Evolutionary conservation across 1,284 basidiomycete genomes (phyloP).

Genomic region (Gymnopus androsaceus): DNA sequence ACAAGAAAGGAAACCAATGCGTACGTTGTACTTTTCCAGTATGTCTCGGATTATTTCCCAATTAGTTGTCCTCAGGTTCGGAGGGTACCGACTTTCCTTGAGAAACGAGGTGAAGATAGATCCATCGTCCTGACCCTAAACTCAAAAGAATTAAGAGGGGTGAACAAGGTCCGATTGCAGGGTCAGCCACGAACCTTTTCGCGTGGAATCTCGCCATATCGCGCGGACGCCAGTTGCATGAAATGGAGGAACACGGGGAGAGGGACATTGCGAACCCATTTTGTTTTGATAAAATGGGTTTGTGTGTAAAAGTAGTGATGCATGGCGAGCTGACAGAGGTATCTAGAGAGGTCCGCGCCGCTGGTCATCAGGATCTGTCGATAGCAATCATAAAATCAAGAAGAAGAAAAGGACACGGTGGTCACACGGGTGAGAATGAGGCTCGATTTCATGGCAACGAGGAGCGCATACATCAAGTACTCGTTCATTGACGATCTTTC

Average conservation of each 20-base stretch:
- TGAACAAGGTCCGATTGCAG: constrained; percentile 3
- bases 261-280: constrained; percentile 67
- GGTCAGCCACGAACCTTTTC: constrained; percentile 47
- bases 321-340: constrained; percentile 72
- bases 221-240: constrained; percentile 54
- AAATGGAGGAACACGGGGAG: constrained; percentile 64
- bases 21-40: constrained; percentile 67
- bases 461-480: constrained; percentile 66
- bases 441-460: constrained; percentile 20
- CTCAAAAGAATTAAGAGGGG: constrained; percentile 13
- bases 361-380: constrained; percentile 67
- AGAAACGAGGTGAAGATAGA: constrained; percentile 61
- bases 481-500: constrained; percentile 60
- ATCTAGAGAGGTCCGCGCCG: constrained; percentile 74
- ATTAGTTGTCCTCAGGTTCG: constrained; percentile 52
- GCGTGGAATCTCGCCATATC: constrained; percentile 64
- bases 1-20: constrained; percentile 23
- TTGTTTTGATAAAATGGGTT: constrained; percentile 69
- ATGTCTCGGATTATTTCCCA: constrained; percentile 67
- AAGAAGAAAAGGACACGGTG: not conserved
- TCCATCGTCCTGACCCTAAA: constrained; percentile 68
- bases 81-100: constrained; percentile 63
- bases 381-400: constrained; percentile 15
- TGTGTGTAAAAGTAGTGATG: constrained; percentile 75
- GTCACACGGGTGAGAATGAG: constrained; percentile 11